Evolutionary conservation across 306 rosid species (phyloP), one percentile per base, ranked within the genome.

Genomic region (Prunus mume): DNA sequence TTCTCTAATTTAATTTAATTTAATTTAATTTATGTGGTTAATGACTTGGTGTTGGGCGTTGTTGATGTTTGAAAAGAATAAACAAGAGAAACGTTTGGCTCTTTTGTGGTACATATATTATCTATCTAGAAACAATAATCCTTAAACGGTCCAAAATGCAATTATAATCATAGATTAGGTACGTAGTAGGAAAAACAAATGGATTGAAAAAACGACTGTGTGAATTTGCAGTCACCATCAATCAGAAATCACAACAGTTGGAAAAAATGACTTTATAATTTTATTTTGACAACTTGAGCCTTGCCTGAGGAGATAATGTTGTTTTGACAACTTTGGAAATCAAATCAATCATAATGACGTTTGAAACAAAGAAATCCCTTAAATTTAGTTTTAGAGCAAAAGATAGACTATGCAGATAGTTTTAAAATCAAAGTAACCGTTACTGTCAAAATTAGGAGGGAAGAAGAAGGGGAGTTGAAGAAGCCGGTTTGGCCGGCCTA

Each of bases 401-500:
- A 18, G 8, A 15, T 49, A 7, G 2, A 52, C 3, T 52, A 52
- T 52, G 58, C 2, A 52, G 22, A 52, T 18, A 10, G 15, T 52
- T 57, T 60, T 60, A 25, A 60, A 60, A 25, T 47, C 11, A 71
- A 65, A 82, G 80, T 84, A 86, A 74, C 73, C 41, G 82, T 83
- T 85, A 71, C 82, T 78, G 79, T 85, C 77, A 83, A 60, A 65
- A 60, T 60, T 60, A 28, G 77, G 83, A 73, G 79, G 82, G 81
- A 72, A 72, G 81, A 72, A 72, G 76, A 76, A 84, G 38, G 81
- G 54, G 43, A 6, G 43, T 4, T 38, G 75, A 77, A 78, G 27
- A 54, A 83, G 83, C 87, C 86, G 91, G 78, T 86, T 57, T 52
- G 80, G 93, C 87, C 92, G 84, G 87, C 85, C 46, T 38, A 51